phyloP scores from a whole-genome alignment of 352 stramenopile genomes.

The Globisporangium uncinulatum region DNA sequence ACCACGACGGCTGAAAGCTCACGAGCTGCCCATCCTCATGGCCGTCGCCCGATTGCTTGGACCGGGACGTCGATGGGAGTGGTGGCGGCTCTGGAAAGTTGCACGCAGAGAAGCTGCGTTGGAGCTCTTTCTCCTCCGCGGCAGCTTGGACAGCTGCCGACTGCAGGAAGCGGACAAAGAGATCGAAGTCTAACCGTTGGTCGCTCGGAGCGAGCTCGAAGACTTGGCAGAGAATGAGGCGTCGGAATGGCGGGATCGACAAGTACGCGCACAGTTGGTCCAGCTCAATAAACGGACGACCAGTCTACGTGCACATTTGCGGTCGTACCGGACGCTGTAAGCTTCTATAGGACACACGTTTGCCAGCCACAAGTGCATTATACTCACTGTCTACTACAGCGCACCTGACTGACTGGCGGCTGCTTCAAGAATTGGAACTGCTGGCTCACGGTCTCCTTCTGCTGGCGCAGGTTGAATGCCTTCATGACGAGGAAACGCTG shows the following conservation, averaged over 20 bases:
- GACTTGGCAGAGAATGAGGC: constrained; percentile 46
- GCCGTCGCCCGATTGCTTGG: background rate
- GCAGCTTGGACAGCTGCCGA: constrained; percentile 43
- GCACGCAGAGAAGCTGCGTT: constrained; percentile 3
- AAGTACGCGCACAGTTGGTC: constrained; percentile 66
- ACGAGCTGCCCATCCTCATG: constrained; percentile 22
- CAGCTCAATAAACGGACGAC: constrained; percentile 38
- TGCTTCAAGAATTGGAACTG: constrained; percentile 59
- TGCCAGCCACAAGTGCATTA: background rate
- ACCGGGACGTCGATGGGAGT: constrained; percentile 2
- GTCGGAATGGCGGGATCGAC: constrained; percentile 56
- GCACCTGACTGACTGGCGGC: constrained; percentile 13
- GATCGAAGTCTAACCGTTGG: constrained; percentile 38
- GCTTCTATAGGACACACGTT: background rate
- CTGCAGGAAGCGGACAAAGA: constrained; percentile 67
- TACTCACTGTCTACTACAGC: background rate
- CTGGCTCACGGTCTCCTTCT: constrained; percentile 45
- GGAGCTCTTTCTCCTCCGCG: constrained; percentile 31
- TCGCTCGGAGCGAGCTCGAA: constrained; percentile 35
- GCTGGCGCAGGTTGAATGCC: constrained; percentile 70
- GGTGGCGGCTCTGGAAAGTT: constrained; percentile 21
- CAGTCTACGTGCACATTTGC: constrained; percentile 5
- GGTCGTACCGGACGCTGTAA: too few species aligned
- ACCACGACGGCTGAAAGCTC: constrained; percentile 34
- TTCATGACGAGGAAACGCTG: constrained; percentile 79